phyloP scores from a whole-genome alignment of 2,329 filamentous ascomycete species.

The Gaeumannomyces sp. region DNA sequence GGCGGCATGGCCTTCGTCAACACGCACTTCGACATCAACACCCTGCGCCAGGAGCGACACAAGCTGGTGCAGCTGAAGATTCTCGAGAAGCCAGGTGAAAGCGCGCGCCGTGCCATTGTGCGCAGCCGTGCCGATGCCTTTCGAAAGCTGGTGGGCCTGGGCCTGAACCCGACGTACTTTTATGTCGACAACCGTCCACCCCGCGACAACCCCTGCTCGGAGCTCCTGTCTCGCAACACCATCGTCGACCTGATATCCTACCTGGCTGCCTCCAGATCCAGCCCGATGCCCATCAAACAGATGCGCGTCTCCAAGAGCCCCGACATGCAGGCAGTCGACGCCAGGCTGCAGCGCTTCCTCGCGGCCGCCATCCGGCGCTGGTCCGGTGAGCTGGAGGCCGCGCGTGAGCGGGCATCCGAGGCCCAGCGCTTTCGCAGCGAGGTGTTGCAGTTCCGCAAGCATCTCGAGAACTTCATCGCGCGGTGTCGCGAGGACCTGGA shows the following conservation, averaged over 20 bases:
- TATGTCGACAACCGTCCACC: not conserved
- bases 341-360: not conserved
- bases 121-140: not conserved
- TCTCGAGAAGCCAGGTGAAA: too few relatives aligned
- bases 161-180: not conserved
- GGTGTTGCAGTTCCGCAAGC: not conserved
- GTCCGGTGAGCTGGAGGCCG: not conserved
- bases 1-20: not conserved
- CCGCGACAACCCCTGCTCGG: not conserved
- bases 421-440: not conserved
- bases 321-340: not conserved
- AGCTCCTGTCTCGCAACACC: slow-evolving; percentile 1
- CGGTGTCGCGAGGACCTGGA: not conserved
- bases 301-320: slow-evolving; percentile 4
- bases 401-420: not conserved
- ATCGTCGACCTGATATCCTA: not conserved
- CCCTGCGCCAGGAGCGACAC: not conserved
- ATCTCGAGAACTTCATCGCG: not conserved
- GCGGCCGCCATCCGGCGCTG: not conserved
- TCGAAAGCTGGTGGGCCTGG: not conserved
- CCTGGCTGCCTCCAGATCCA: not conserved
- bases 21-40: not conserved
- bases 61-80: too few relatives aligned
- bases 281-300: slow-evolving; percentile 5
- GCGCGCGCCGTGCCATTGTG: not conserved